Evolutionary conservation across 75 land plant genomes (phyloP).

Genomic region (Azolla pinnata): DNA sequence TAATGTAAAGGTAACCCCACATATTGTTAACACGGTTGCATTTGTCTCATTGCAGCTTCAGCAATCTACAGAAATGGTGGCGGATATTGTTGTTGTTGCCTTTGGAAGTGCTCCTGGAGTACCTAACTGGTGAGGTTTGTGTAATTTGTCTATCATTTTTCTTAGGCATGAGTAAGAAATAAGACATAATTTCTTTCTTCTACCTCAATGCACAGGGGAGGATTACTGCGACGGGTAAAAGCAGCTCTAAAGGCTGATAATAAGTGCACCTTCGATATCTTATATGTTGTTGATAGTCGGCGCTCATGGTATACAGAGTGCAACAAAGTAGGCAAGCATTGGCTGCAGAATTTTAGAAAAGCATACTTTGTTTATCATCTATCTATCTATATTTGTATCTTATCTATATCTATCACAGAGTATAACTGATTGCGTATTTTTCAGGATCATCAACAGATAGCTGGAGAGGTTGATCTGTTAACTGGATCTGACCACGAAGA

Average conservation of each 20-base stretch:
- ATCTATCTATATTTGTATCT: too few species aligned
- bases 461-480: too few species aligned
- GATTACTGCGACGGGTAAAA: constrained; percentile 19
- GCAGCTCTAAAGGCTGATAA: constrained; percentile 10
- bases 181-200: background rate
- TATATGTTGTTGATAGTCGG: constrained; percentile 33
- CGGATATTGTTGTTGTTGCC: constrained; percentile 27
- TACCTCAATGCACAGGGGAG: constrained; percentile 29
- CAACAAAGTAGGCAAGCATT: constrained; percentile 6
- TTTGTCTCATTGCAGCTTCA: constrained; percentile 19
- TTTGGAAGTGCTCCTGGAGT: constrained; percentile 43
- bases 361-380: background rate
- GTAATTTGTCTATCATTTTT: background rate
- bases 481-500: background rate
- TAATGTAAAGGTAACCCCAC: too few species aligned
- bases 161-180: background rate
- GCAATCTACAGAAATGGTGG: constrained; percentile 2
- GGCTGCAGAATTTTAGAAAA: background rate
- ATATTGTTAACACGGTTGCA: too few species aligned
- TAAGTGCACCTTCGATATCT: constrained; percentile 26
- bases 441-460: too few species aligned
- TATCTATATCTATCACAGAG: too few species aligned
- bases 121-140: constrained; percentile 28
- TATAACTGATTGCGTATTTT: too few species aligned
- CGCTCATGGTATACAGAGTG: constrained; percentile 41